phyloP scores from a whole-genome alignment of 2,329 filamentous ascomycete species.

The Colletotrichum agaves region DNA sequence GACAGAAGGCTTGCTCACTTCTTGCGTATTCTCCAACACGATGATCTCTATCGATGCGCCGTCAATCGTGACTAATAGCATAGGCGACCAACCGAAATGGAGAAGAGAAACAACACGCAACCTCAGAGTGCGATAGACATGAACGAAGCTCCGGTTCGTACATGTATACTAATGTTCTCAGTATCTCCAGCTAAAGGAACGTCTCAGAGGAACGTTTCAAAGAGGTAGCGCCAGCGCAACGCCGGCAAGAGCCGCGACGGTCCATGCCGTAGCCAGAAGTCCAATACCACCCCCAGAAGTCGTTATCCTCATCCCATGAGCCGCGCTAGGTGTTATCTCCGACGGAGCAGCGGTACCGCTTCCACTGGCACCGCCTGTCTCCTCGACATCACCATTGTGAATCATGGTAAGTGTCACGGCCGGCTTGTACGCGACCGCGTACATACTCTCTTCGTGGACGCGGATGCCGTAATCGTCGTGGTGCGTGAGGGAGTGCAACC shows the following conservation, averaged over 20 bases:
- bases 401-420: slow-evolving; percentile 16
- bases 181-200: neutral
- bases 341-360: neutral
- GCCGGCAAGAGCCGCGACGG: slow-evolving; percentile 3
- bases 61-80: too few species aligned
- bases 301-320: neutral
- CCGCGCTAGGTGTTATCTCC: neutral
- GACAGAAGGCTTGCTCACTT: too few species aligned
- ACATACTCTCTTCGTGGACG: neutral
- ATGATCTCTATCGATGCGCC: too few species aligned
- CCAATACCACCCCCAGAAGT: slow-evolving; percentile 4
- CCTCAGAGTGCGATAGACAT: too few species aligned
- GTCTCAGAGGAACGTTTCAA: neutral
- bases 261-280: neutral
- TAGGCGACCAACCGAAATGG: too few species aligned
- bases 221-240: neutral
- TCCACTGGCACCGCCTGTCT: neutral
- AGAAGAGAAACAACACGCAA: too few species aligned
- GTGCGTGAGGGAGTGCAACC: neutral
- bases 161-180: neutral
- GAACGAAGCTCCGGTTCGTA: too few species aligned
- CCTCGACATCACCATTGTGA: neutral
- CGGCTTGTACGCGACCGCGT: neutral
- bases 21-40: too few species aligned
- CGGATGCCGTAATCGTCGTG: neutral